Conservation (phyloP, 352 stramenopile genomes). For the Globisporangium cystogenes region DNA sequence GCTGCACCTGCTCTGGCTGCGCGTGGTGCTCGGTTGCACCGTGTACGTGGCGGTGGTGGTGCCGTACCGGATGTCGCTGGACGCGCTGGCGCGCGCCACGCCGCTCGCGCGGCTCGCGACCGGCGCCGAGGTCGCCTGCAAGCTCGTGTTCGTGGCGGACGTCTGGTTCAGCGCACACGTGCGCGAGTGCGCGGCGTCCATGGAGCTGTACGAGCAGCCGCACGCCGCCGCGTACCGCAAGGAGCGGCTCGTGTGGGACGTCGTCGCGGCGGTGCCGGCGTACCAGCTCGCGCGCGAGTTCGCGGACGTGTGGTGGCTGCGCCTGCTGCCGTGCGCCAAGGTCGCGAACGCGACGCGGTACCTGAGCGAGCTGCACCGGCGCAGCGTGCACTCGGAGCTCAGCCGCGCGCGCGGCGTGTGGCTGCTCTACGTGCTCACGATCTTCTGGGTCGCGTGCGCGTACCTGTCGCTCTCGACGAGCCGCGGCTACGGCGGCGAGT, state of each 20-base stretch:
- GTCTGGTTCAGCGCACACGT: conserved; percentile 71
- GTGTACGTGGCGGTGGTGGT: conserved; percentile 40
- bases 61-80: conserved; percentile 50
- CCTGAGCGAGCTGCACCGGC: conserved; percentile 48
- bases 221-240: conserved; percentile 49
- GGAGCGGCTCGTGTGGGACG: conserved; percentile 35
- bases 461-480: conserved; percentile 57
- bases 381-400: conserved; percentile 49
- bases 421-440: conserved; percentile 47
- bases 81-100: conserved; percentile 33
- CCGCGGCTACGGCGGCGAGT: conserved; percentile 40
- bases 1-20: conserved; percentile 51
- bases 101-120: conserved; percentile 26
- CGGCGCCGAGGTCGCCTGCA: conserved; percentile 28
- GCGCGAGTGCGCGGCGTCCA: conserved; percentile 33
- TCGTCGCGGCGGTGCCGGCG: conserved; percentile 33
- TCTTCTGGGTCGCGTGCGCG: conserved; percentile 60
- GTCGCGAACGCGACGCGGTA: conserved; percentile 47
- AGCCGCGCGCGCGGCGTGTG: conserved; percentile 45
- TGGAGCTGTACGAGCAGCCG: conserved; percentile 61
- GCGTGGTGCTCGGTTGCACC: conserved; percentile 32
- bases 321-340: conserved; percentile 53
- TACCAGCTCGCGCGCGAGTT: not conserved
- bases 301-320: conserved; percentile 24
- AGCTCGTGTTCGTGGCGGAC: conserved; percentile 42